A percentile compares a stretch with the other conserved stretches of the same genome.
These are phyloP conservation scores for Dictyostelium discoideum DNA, from an alignment of 78 protist genomes.

Conservation along the genomic window DNA sequence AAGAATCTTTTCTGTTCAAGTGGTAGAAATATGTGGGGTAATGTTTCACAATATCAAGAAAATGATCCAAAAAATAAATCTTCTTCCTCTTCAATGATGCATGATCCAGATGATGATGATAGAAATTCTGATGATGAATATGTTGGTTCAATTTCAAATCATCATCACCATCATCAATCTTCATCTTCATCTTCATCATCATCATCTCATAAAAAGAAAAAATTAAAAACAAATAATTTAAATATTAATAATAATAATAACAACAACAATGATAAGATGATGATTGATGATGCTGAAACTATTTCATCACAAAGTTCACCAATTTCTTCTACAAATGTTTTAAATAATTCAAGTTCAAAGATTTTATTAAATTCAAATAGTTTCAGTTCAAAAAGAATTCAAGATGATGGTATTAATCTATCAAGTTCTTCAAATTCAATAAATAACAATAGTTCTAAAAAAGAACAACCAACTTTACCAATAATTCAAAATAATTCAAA, in stretches of 20 bases:
- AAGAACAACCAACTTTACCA: neutral
- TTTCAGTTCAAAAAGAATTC: neutral
- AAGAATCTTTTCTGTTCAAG: constrained; percentile 74
- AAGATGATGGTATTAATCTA: neutral
- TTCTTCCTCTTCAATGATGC: neutral
- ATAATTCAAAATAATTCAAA: neutral
- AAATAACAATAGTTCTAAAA: neutral
- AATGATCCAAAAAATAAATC: constrained; percentile 22
- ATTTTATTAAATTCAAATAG: neutral
- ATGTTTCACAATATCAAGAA: constrained; percentile 55
- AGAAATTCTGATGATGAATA: constrained; percentile 11
- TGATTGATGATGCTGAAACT: constrained; percentile 8
- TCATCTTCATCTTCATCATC: no score
- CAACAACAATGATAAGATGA: neutral
- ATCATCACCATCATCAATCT: no score
- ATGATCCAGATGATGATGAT: neutral
- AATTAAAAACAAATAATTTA: constrained; percentile 1
- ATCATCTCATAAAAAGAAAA: constrained; percentile 11
- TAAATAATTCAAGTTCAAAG: neutral
- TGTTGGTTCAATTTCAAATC: neutral
- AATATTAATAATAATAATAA: neutral
- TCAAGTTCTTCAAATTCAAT: neutral
- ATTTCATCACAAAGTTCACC: neutral
- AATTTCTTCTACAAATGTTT: neutral
- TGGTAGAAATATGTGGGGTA: constrained; percentile 81